Percentiles rank a stretch among this genome's conserved stretches.
phyloP scores from a whole-genome alignment of 1,139 yeast species.

The Hansenula sp. region DNA sequence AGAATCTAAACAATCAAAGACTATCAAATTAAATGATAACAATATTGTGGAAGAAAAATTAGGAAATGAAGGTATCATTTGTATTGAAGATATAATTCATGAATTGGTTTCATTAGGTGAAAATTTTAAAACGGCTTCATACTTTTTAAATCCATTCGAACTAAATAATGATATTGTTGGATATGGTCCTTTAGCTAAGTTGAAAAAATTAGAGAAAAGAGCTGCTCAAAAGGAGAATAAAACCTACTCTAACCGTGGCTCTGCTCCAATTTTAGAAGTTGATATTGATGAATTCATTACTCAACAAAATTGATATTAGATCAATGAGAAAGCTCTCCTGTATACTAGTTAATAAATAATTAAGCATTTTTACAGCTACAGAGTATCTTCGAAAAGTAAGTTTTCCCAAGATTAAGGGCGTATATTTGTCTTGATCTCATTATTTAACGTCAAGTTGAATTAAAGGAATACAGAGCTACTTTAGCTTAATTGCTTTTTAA shows the following conservation, averaged over 20 bases:
- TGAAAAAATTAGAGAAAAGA: constrained; percentile 32
- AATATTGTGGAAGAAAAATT: constrained; percentile 68
- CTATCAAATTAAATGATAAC: constrained; percentile 62
- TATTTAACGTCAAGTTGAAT: not conserved
- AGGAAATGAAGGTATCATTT: constrained; percentile 66
- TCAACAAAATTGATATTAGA: constrained; percentile 17
- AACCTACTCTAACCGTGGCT: constrained; percentile 50
- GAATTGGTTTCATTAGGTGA: constrained; percentile 64
- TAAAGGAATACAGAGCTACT: not conserved
- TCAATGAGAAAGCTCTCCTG: not conserved
- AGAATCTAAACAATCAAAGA: constrained; percentile 33
- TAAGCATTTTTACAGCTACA: no score
- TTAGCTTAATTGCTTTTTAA: constrained; percentile 48
- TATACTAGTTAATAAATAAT: not conserved
- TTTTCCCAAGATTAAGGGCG: not conserved
- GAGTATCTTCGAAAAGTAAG: no score
- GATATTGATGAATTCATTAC: constrained; percentile 66
- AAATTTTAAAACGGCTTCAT: constrained; percentile 52
- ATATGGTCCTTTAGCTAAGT: constrained; percentile 48
- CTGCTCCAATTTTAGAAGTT: constrained; percentile 61
- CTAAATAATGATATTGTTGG: constrained; percentile 70
- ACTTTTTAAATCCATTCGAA: constrained; percentile 67
- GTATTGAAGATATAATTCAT: constrained; percentile 76
- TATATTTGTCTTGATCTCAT: not conserved
- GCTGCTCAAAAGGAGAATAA: constrained; percentile 38